These are phyloP conservation scores for Viola pubescens DNA, from an alignment of 441 rosid species.

Conservation along the genomic window DNA sequence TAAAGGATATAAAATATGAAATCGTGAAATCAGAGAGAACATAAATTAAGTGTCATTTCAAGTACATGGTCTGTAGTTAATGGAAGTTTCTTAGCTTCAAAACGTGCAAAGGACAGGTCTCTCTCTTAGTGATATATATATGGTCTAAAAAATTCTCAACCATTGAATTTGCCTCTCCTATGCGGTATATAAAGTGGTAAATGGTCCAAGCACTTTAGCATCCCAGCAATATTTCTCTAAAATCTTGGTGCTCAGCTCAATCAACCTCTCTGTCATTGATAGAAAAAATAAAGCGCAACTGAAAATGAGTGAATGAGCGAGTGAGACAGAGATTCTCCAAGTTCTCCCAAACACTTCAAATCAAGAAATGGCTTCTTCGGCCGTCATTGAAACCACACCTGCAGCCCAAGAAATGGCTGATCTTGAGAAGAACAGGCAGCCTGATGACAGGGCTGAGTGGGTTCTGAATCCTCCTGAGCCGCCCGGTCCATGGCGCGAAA, in stretches of 20 bases:
- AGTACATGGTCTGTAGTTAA: too few relatives aligned
- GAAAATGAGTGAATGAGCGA: neutral
- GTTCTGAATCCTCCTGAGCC: slow-evolving; percentile 62
- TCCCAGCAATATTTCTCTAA: slow-evolving; percentile 10
- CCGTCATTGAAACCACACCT: slow-evolving; percentile 10
- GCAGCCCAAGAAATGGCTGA: slow-evolving; percentile 19
- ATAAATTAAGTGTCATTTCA: too few relatives aligned
- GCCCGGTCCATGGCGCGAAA: slow-evolving; percentile 49
- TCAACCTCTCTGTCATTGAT: neutral
- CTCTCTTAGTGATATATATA: too few relatives aligned
- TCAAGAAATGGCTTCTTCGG: slow-evolving; percentile 31
- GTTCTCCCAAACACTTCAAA: slow-evolving; percentile 77
- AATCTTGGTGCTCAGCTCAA: slow-evolving; percentile 12
- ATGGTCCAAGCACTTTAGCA: slow-evolving; percentile 18
- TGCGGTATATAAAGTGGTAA: slow-evolving; percentile 18
- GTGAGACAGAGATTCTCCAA: slow-evolving; percentile 8
- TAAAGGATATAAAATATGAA: too few relatives aligned
- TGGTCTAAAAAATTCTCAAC: slow-evolving; percentile 9
- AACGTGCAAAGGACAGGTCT: too few relatives aligned
- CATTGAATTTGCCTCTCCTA: slow-evolving; percentile 18
- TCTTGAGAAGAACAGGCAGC: slow-evolving; percentile 25
- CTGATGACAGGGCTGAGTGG: slow-evolving; percentile 43
- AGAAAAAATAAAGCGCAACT: neutral
- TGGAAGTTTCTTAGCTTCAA: too few relatives aligned
- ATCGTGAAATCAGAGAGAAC: too few relatives aligned